Percentiles rank a stretch among this genome's conserved stretches.
phyloP scores from a whole-genome alignment of 106 monocot genomes.

The Dendrobium huoshanense region DNA sequence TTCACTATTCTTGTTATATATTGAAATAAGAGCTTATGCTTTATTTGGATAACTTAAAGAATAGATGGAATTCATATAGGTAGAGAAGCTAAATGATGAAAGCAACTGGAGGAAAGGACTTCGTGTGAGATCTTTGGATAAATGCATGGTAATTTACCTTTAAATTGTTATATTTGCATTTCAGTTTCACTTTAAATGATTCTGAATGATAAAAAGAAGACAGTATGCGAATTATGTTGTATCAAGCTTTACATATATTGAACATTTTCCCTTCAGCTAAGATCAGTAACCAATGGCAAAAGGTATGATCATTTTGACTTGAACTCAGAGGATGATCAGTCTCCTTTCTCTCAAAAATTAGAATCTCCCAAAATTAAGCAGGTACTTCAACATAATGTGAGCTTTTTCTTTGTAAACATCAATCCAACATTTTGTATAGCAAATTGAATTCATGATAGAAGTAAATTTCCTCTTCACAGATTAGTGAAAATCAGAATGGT shows the following conservation, averaged over 20 bases:
- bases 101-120: constrained; percentile 84
- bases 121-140: constrained; percentile 44
- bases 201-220: background rate
- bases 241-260: background rate
- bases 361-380: constrained; percentile 21
- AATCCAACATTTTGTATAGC: background rate
- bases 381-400: constrained; percentile 26
- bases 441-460: background rate
- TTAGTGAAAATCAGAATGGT: constrained; percentile 24
- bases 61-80: too few species aligned
- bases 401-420: background rate
- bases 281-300: constrained; percentile 52
- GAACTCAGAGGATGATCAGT: constrained; percentile 60
- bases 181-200: background rate
- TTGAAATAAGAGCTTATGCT: too few species aligned
- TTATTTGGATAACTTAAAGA: too few species aligned
- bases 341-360: constrained; percentile 25
- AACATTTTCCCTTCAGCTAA: constrained; percentile 31
- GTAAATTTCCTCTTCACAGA: constrained; percentile 7
- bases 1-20: background rate
- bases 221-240: background rate
- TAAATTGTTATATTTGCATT: too few species aligned
- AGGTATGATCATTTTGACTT: constrained; percentile 51
- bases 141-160: constrained; percentile 37
- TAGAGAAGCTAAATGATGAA: constrained; percentile 70